Conservation (phyloP, 495 filamentous ascomycete genomes). For the Hyaloscypha bicolor region DNA sequence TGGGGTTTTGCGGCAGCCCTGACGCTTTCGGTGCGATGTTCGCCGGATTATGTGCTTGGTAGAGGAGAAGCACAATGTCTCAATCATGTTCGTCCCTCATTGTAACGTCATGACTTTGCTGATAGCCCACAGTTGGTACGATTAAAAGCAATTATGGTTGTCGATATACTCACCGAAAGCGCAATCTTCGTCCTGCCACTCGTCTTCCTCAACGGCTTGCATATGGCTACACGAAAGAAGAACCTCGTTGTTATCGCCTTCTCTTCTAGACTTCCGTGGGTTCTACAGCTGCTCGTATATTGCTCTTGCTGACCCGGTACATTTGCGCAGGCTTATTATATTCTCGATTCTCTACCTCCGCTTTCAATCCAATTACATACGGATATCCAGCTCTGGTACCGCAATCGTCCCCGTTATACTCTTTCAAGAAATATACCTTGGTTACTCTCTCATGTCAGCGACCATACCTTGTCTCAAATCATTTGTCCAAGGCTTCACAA, state of each 20-base stretch:
- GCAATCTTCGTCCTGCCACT: conserved; percentile 1
- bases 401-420: conserved; percentile 1
- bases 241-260: conserved; percentile 15
- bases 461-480: conserved; percentile 20
- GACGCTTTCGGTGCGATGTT: conserved; percentile 6
- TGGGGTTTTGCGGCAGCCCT: conserved; percentile 15
- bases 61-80: background rate
- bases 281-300: background rate
- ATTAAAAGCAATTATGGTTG: conserved; percentile 7
- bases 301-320: background rate
- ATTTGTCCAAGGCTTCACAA: conserved; percentile 20
- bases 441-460: conserved; percentile 20
- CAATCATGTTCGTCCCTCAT: background rate
- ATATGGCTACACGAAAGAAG: conserved; percentile 12
- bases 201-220: conserved; percentile 10
- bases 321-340: conserved; percentile 3
- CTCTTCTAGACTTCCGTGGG: conserved; percentile 14
- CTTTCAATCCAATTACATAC: background rate
- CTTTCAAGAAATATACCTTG: conserved; percentile 14
- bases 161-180: conserved; percentile 14
- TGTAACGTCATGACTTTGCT: too few species aligned
- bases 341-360: conserved; percentile 17
- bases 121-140: background rate
- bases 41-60: conserved; percentile 4
- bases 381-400: background rate